A percentile compares a stretch with the other conserved stretches of the same genome.
Evolutionary conservation across 345 rosid species (phyloP).

Genomic region (Syzygium jambos): DNA sequence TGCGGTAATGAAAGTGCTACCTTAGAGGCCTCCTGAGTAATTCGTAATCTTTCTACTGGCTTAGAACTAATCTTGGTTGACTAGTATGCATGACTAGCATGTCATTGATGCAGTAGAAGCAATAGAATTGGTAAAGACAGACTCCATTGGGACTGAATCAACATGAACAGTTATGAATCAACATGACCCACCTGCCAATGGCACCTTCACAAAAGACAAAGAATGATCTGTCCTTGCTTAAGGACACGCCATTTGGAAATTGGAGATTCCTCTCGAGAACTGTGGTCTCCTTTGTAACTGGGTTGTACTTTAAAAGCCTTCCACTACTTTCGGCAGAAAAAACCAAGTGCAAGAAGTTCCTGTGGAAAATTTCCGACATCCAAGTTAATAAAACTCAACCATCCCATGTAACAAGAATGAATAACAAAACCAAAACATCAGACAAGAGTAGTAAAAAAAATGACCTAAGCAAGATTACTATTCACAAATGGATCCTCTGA

Average conservation of each 20-base stretch:
- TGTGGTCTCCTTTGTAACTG: conserved; percentile 51
- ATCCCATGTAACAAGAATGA: not conserved
- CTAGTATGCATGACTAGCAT: not conserved
- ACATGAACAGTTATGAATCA: not conserved
- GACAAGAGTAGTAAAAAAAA: not conserved
- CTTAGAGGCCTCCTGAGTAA: not conserved
- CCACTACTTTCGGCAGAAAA: conserved; percentile 65
- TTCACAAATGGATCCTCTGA: not conserved
- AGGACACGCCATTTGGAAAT: conserved; percentile 82
- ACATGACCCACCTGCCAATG: conserved; percentile 46
- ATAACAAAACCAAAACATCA: not conserved
- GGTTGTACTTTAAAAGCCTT: conserved; percentile 73
- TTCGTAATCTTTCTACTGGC: not conserved
- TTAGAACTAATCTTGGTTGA: not conserved
- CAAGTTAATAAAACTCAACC: not conserved
- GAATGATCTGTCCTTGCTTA: conserved; percentile 85
- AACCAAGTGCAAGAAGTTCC: conserved; percentile 85
- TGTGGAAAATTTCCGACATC: conserved; percentile 13
- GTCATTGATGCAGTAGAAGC: not conserved
- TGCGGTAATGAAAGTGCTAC: not conserved
- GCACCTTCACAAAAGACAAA: conserved; percentile 63
- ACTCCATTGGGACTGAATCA: not conserved
- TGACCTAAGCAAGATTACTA: not conserved
- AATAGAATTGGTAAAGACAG: not conserved
- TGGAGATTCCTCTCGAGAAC: conserved; percentile 58